Evolutionary conservation across 345 rosid species (phyloP), one percentile per base, ranked within the genome.

Genomic region (Hibiscus mutabilis): DNA sequence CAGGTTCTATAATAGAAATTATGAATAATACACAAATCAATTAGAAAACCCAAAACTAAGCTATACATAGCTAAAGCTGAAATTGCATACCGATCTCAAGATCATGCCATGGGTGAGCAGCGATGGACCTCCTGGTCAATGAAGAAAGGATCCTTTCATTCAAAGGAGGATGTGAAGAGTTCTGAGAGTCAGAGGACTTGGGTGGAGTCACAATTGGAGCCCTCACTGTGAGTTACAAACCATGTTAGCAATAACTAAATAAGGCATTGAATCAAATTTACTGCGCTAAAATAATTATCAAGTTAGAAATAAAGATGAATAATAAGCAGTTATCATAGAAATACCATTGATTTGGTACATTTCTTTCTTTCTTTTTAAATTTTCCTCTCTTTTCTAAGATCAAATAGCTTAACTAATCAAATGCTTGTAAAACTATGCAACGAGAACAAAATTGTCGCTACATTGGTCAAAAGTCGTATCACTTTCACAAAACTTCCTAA

Each of bases 41-140:
- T 3, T 1, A 14, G 21, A 21, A 74, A 13, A 25, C 19, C 31
- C 12, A 19, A 24, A 60, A 15, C 13, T 2, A 31, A 60, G 13
- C 49, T 15, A 68, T 37, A 35, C 24, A 29, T 1, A 35, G 4
- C 8, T 5, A 5, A 22, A 29, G 72, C 66, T 22, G 52, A 53
- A 24, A 70, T 65, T 22, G 74, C 80, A 37, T 79, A 91, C 98
- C 98, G 15, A 93, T 91, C 88, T 91, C 98, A 6, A 93, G 91
- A 86, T 93, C 98, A 79, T 93, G 98, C 98, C 98, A 93, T 49
- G 98, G 97, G 78, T 93, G 98, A 24, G 98, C 98, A 80, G 97
- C 96, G 46, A 87, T 80, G 49, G 97, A 89, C 80, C 98, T 87
- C 82, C 91, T 89, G 68, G 84, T 84, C 97, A 93, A 69, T 53